Evolutionary conservation across 129 eudicot species (phyloP), one percentile per base, ranked within the genome.

Genomic region (Apium graveolens): DNA sequence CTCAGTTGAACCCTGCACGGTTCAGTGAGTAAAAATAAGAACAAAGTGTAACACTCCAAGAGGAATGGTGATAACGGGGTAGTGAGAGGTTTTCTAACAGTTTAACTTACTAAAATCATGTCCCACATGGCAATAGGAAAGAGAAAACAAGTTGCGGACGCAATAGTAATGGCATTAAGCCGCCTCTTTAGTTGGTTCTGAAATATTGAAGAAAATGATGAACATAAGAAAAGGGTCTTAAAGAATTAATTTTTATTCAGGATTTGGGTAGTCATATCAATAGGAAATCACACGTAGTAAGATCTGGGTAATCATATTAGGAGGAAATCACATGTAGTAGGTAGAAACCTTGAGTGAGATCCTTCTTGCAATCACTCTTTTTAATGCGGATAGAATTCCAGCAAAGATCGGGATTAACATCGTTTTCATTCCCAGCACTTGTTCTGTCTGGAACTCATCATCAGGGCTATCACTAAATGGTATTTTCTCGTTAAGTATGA

Each of bases 61-160:
- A 53, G 24, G 29, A 51, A 34, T 32, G 5, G 29, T 18, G 46
- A 37, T 18, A 51, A 51, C 31, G 21, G 49, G 29, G 51, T 20
- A 43, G 21, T 1, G 76, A 39, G 51, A 57, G 53, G 9, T 14
- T 41, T 42, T 26, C 8, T 70, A 73, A 71, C 31, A 84, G 83
- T 72, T 75, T 27, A 80, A 88, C 91, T 88, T 83, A 88, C 97
- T 69, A 88, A 77, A 63, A 94, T 94, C 93, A 94, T 85, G 87
- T 94, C 98, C 98, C 98, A 94, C 97, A 90, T 94, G 82, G 97
- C 93, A 42, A 91, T 93, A 66, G 98, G 98, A 86, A 94, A 94
- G 43, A 94, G 88, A 87, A 94, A 94, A 80, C 98, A 94, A 70
- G 97, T 88, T 49, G 97, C 98, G 81, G 98, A 88, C 35, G 98